These are phyloP conservation scores for Psilocybe mexicana DNA, from an alignment of 1,284 basidiomycete genomes.

Conservation along the genomic window DNA sequence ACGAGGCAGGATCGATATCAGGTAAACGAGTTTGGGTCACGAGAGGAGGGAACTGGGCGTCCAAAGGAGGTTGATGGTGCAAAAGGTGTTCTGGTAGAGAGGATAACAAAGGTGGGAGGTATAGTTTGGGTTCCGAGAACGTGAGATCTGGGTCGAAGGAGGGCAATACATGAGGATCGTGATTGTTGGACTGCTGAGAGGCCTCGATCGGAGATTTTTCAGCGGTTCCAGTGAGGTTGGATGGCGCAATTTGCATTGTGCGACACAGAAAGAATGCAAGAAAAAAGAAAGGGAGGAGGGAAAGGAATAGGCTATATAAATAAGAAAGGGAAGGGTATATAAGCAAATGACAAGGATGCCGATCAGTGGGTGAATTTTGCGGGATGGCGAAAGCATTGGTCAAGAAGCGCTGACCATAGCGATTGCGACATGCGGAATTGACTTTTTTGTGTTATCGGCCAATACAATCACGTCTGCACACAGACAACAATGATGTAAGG, in stretches of 20 bases:
- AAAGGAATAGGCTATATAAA: not conserved
- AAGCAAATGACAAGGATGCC: not conserved
- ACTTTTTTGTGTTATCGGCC: not conserved
- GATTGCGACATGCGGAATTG: slow-evolving; percentile 3
- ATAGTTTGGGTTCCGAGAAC: slow-evolving; percentile 56
- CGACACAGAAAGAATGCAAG: not conserved
- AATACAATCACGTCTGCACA: not conserved
- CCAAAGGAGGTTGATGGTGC: slow-evolving; percentile 22
- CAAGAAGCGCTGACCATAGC: not conserved
- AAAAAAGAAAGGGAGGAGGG: not conserved
- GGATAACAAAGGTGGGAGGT: slow-evolving; percentile 80
- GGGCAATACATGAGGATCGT: slow-evolving; percentile 66
- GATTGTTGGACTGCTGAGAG: slow-evolving; percentile 10
- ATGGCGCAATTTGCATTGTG: not conserved
- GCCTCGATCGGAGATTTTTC: not conserved
- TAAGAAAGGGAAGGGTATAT: slow-evolving; percentile 1
- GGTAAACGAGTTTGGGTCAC: slow-evolving; percentile 77
- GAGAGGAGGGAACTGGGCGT: slow-evolving; percentile 40
- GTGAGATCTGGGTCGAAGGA: slow-evolving; percentile 42
- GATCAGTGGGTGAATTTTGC: slow-evolving; percentile 7
- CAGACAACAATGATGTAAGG: not conserved
- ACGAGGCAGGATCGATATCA: slow-evolving; percentile 77
- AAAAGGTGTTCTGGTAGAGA: slow-evolving; percentile 53
- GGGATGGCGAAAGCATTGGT: not conserved
- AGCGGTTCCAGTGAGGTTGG: not conserved